phyloP scores from a whole-genome alignment of 148 eudicot genomes.

The Nepenthes gracilis region DNA sequence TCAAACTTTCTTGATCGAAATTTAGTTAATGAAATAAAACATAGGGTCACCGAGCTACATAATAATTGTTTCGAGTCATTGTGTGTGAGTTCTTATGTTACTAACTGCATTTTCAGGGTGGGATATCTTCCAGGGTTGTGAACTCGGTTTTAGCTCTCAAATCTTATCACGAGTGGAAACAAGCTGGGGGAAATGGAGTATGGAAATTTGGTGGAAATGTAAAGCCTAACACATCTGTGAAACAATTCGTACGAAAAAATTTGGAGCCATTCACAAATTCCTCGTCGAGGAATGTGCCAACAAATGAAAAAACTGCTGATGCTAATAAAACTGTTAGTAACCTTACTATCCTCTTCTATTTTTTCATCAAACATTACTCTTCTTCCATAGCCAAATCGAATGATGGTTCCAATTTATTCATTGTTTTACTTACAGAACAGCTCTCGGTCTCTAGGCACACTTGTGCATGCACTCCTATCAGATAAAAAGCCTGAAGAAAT shows the following conservation, averaged over 20 bases:
- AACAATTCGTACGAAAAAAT: constrained; percentile 72
- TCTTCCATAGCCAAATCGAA: too few relatives aligned
- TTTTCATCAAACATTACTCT: neutral
- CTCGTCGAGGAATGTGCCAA: constrained; percentile 46
- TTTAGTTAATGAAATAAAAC: neutral
- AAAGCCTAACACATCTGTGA: constrained; percentile 46
- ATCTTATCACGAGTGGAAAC: constrained; percentile 84
- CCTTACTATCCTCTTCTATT: constrained; percentile 1
- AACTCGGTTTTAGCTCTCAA: constrained; percentile 84
- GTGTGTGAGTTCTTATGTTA: neutral
- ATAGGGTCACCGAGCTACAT: neutral
- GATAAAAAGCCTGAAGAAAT: constrained; percentile 95
- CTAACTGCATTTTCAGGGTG: constrained; percentile 47
- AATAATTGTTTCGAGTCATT: neutral
- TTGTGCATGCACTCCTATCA: constrained; percentile 65
- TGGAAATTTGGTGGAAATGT: constrained; percentile 89
- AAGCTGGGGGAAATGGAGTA: constrained; percentile 68
- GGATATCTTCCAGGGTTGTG: constrained; percentile 78
- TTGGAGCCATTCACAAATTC: constrained; percentile 83
- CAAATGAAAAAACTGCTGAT: constrained; percentile 47
- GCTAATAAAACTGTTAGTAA: constrained; percentile 43
- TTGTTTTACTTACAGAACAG: constrained; percentile 41
- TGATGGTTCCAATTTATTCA: too few relatives aligned
- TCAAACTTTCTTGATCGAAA: neutral
- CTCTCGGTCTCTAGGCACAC: constrained; percentile 64